Percentiles rank a stretch among this genome's conserved stretches.
These are phyloP conservation scores for Coix lacrymajobi DNA, from an alignment of 176 grass and related monocot genomes.

Conservation along the genomic window DNA sequence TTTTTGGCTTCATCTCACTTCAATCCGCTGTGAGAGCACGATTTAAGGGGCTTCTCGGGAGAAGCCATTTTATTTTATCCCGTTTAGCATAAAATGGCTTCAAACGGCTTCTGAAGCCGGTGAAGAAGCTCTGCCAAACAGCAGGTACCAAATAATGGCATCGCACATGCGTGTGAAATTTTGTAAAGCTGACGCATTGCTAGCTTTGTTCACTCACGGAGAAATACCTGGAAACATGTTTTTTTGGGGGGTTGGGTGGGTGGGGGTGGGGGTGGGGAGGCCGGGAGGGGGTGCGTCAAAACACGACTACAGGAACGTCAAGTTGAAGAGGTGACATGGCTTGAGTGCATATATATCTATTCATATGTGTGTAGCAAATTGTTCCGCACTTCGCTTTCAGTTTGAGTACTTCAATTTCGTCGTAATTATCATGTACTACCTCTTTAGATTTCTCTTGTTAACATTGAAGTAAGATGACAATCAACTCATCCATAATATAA, in stretches of 20 bases:
- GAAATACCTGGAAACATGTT: neutral
- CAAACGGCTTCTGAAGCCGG: too few relatives aligned
- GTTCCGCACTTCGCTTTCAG: neutral
- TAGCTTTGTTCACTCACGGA: neutral
- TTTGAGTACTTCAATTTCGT: neutral
- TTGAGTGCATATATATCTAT: neutral
- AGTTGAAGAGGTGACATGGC: neutral
- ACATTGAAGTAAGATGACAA: neutral
- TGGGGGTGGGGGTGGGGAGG: too few relatives aligned
- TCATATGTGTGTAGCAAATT: neutral
- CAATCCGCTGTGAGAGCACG: too few relatives aligned
- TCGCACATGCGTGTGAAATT: neutral
- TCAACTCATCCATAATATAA: neutral
- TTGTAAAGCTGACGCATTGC: neutral
- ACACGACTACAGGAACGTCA: too few relatives aligned
- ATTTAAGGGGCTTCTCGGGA: too few relatives aligned
- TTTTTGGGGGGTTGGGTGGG: too few relatives aligned
- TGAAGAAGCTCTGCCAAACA: too few relatives aligned
- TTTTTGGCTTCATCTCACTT: too few relatives aligned
- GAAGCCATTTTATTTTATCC: too few relatives aligned
- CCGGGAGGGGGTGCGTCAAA: too few relatives aligned
- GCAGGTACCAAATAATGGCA: neutral
- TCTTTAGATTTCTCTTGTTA: neutral
- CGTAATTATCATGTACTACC: neutral
- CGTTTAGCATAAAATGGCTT: too few relatives aligned